A percentile compares a stretch with the other conserved stretches of the same genome.
phyloP scores from a whole-genome alignment of 768 basidiomycete species.

The Mycena galopus region DNA sequence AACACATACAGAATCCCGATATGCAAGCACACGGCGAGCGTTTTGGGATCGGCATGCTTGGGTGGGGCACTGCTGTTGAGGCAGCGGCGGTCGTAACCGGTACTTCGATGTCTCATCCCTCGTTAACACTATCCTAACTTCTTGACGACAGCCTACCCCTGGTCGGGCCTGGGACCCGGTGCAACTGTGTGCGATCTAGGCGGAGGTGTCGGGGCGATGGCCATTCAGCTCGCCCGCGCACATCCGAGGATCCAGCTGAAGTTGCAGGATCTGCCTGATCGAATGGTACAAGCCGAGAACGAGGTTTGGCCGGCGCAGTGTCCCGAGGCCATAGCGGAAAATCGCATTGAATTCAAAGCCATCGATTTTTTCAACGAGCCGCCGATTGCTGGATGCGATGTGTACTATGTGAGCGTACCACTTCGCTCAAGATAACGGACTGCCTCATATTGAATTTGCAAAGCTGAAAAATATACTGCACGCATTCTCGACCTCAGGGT shows the following conservation, averaged over 20 bases:
- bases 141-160: constrained; percentile 41
- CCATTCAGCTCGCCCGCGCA: constrained; percentile 41
- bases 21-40: constrained; percentile 22
- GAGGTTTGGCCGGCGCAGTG: constrained; percentile 46
- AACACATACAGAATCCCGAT: constrained; percentile 14
- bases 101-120: not conserved
- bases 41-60: constrained; percentile 35
- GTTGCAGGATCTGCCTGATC: constrained; percentile 45
- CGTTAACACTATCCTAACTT: not conserved
- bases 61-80: constrained; percentile 34
- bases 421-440: not conserved
- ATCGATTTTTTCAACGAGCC: constrained; percentile 56
- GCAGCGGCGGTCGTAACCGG: constrained; percentile 29
- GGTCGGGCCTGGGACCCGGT: constrained; percentile 40
- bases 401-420: constrained; percentile 54
- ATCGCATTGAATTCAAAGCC: constrained; percentile 51
- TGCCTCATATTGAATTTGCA: not conserved
- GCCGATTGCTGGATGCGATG: constrained; percentile 51
- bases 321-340: constrained; percentile 51
- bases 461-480: constrained; percentile 35
- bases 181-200: constrained; percentile 49
- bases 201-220: constrained; percentile 45
- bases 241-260: constrained; percentile 44
- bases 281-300: constrained; percentile 40
- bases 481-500: constrained; percentile 17